These are phyloP conservation scores for Lentinula lateritia DNA, from an alignment of 768 basidiomycete species.

Conservation along the genomic window DNA sequence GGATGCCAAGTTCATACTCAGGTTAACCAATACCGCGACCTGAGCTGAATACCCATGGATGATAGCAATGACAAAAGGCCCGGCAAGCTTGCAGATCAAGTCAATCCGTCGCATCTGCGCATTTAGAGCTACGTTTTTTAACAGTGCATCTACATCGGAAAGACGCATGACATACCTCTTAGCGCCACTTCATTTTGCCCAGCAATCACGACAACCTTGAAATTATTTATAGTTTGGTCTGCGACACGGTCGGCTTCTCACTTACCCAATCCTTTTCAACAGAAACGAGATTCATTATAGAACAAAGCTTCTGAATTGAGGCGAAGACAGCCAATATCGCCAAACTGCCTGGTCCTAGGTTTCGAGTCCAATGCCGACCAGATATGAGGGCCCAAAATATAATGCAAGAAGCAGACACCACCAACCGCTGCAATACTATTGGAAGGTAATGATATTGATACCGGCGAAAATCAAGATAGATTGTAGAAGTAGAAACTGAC, in stretches of 20 bases:
- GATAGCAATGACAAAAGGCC: conserved; percentile 19
- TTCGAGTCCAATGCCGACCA: background rate
- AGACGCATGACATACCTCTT: background rate
- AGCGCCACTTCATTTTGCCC: background rate
- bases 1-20: conserved; percentile 15
- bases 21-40: conserved; percentile 13
- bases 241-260: background rate
- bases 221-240: background rate
- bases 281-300: conserved; percentile 20
- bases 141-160: background rate
- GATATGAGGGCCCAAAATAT: conserved; percentile 12
- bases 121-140: conserved; percentile 10
- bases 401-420: conserved; percentile 17
- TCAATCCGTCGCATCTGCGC: conserved; percentile 26
- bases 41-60: conserved; percentile 17
- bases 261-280: conserved; percentile 24
- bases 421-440: conserved; percentile 12
- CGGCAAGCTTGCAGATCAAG: conserved; percentile 21
- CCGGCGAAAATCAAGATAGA: background rate
- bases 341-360: background rate
- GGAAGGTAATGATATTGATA: background rate
- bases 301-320: conserved; percentile 21
- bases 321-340: conserved; percentile 13
- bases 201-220: background rate
- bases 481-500: conserved; percentile 5